A percentile compares a stretch with the other conserved stretches of the same genome.
phyloP scores from a whole-genome alignment of 2,329 filamentous ascomycete genomes.

The Neospermospora avenae region DNA sequence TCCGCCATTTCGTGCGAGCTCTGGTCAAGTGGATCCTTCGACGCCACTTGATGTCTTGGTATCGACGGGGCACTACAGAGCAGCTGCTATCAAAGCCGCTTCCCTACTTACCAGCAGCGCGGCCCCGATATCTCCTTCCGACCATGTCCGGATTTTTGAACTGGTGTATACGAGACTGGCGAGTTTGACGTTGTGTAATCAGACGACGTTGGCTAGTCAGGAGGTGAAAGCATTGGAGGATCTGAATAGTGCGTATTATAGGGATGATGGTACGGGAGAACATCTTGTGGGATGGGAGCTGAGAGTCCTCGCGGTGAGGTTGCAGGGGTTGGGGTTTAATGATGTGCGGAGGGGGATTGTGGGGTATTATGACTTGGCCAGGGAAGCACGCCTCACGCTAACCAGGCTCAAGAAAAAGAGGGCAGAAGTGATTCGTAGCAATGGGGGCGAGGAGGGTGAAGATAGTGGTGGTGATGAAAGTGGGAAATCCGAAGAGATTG shows the following conservation, averaged over 20 bases:
- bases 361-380: conserved; percentile 82
- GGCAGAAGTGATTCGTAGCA: too few relatives aligned
- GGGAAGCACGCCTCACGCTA: conserved; percentile 67
- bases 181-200: conserved; percentile 76
- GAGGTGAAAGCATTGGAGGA: conserved; percentile 64
- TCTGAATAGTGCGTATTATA: conserved; percentile 54
- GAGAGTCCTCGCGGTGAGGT: conserved; percentile 74
- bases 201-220: conserved; percentile 64
- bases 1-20: conserved; percentile 64
- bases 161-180: conserved; percentile 79
- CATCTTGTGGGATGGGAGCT: conserved; percentile 86
- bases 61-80: conserved; percentile 71
- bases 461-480: not conserved
- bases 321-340: conserved; percentile 82
- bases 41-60: conserved; percentile 68
- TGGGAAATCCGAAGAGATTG: not conserved
- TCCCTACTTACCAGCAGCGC: conserved; percentile 54
- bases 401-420: conserved; percentile 42
- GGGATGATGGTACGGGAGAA: conserved; percentile 48
- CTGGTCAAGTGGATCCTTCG: conserved; percentile 58
- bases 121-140: conserved; percentile 37
- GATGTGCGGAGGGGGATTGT: conserved; percentile 83
- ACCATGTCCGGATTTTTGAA: conserved; percentile 66
- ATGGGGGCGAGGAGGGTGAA: too few relatives aligned
- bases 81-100: conserved; percentile 67